Percentiles rank a stretch among this genome's conserved stretches.
Conservation (phyloP, 2,329 filamentous ascomycete genomes). For the Cordyceps militaris region DNA sequence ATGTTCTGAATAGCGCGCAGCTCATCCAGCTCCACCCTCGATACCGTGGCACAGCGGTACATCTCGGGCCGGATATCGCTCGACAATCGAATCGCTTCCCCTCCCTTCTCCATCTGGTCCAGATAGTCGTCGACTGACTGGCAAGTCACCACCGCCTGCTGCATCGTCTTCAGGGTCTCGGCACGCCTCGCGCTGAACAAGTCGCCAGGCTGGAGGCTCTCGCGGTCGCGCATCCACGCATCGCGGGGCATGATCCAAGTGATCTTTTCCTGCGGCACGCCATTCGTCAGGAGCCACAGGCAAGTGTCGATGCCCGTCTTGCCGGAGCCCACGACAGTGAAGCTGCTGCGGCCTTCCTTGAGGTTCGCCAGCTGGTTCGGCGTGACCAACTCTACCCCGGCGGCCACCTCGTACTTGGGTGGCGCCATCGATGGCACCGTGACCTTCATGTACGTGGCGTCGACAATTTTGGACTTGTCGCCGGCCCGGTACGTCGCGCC, state of each 20-base stretch:
- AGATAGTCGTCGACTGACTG: not conserved
- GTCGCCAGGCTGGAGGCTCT: not conserved
- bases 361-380: not conserved
- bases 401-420: not conserved
- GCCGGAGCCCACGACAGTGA: constrained; percentile 5
- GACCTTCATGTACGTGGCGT: constrained; percentile 7
- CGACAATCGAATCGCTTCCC: not conserved
- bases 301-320: constrained; percentile 10
- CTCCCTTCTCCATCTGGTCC: not conserved
- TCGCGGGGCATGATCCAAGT: constrained; percentile 10
- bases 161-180: not conserved
- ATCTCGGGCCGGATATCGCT: not conserved
- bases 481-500: not conserved
- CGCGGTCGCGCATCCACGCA: constrained; percentile 7
- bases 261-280: not conserved
- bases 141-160: not conserved
- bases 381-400: not conserved
- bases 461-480: not conserved
- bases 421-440: not conserved
- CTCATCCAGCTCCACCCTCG: constrained; percentile 2
- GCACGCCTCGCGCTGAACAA: not conserved
- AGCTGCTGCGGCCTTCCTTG: not conserved
- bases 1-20: constrained; percentile 1
- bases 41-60: constrained; percentile 6
- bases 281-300: constrained; percentile 6